Evolutionary conservation across 2,329 filamentous ascomycete species (phyloP).

Genomic region (Fusarium graminum): DNA sequence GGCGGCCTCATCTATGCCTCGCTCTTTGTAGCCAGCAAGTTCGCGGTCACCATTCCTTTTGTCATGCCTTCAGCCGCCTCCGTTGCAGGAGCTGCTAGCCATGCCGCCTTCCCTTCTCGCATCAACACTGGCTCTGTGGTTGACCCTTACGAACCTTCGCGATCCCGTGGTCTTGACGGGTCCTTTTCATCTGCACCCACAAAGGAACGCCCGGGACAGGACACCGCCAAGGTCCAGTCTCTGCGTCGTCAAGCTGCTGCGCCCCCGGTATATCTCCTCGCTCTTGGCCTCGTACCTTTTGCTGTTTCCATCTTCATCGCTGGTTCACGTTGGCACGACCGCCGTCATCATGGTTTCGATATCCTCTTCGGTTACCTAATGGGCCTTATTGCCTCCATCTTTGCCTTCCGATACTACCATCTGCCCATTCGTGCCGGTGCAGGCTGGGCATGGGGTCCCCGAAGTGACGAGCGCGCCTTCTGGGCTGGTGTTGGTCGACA

Average conservation of each 20-base stretch:
- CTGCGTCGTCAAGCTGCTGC: conserved; percentile 80
- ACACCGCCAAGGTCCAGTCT: conserved; percentile 54
- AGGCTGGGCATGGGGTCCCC: conserved; percentile 90
- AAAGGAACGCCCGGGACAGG: conserved; percentile 45
- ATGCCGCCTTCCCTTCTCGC: conserved; percentile 82
- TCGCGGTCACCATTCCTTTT: conserved; percentile 79
- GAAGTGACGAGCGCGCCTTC: conserved; percentile 79
- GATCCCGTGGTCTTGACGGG: conserved; percentile 37
- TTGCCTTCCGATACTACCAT: conserved; percentile 89
- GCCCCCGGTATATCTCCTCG: conserved; percentile 82
- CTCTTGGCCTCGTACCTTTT: conserved; percentile 77
- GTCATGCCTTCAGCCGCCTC: conserved; percentile 64
- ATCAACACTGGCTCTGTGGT: conserved; percentile 57
- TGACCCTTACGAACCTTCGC: conserved; percentile 53
- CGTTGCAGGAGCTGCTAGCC: conserved; percentile 64
- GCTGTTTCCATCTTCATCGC: conserved; percentile 83
- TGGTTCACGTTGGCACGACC: conserved; percentile 89
- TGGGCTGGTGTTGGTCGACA: conserved; percentile 78
- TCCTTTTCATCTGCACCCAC: conserved; percentile 41
- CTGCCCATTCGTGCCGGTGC: conserved; percentile 79
- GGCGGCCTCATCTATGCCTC: conserved; percentile 87
- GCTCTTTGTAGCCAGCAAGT: conserved; percentile 87
- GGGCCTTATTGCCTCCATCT: conserved; percentile 76
- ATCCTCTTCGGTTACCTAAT: conserved; percentile 87
- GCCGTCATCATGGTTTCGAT: conserved; percentile 92